Evolutionary conservation across 768 basidiomycete genomes (phyloP).

Genomic region (Termitomyces titanicus): DNA sequence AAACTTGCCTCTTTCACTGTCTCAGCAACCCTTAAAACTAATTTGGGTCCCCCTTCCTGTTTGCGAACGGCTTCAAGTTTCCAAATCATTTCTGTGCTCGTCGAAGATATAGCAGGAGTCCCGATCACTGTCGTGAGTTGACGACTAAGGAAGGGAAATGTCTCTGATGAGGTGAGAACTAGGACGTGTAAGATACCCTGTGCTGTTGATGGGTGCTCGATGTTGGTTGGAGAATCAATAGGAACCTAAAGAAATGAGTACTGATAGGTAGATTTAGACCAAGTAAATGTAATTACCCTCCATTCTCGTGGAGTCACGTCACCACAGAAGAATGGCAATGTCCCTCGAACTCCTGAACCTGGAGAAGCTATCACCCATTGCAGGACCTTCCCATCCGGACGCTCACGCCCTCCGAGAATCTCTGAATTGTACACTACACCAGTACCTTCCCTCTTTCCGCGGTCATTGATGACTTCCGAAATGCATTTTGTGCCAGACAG

Average conservation of each 20-base stretch:
- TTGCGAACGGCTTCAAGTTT: conserved; percentile 31
- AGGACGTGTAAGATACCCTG: conserved; percentile 47
- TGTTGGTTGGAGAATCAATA: conserved; percentile 39
- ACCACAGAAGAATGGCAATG: conserved; percentile 70
- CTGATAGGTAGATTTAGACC: not conserved
- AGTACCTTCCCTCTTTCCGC: conserved; percentile 36
- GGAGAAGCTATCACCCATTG: conserved; percentile 57
- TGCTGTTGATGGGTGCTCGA: conserved; percentile 47
- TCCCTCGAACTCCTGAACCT: conserved; percentile 23
- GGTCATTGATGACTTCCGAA: conserved; percentile 51
- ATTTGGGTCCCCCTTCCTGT: conserved; percentile 7
- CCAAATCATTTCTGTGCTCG: conserved; percentile 33
- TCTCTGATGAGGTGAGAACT: conserved; percentile 30
- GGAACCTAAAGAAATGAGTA: conserved; percentile 39
- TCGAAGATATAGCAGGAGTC: conserved; percentile 26
- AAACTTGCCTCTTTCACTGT: conserved; percentile 32
- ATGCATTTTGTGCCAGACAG: conserved; percentile 30
- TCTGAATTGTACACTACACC: conserved; percentile 42
- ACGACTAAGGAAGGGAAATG: conserved; percentile 26
- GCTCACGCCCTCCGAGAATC: conserved; percentile 48
- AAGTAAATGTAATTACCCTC: conserved; percentile 41
- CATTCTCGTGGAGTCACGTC: conserved; percentile 60
- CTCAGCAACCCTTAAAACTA: conserved; percentile 34
- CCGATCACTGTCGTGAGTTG: conserved; percentile 51
- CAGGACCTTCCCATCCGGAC: conserved; percentile 51